Conservation (phyloP, 2,329 filamentous ascomycete genomes). For the Exophiala bonariae region DNA sequence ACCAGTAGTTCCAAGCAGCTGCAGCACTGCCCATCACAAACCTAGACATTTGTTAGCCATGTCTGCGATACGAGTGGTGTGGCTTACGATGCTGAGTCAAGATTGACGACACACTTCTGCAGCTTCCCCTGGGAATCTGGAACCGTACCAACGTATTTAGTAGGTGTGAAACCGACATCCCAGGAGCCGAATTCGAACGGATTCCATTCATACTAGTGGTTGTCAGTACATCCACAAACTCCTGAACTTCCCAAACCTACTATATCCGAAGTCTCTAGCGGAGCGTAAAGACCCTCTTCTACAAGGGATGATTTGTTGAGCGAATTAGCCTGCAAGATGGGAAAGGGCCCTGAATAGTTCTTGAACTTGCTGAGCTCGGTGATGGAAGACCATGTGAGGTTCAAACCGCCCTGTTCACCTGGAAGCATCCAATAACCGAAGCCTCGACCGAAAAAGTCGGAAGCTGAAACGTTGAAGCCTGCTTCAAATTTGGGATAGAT, state of each 20-base stretch:
- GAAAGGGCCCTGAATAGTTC: constrained; percentile 41
- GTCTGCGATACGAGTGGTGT: background rate
- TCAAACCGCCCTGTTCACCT: constrained; percentile 38
- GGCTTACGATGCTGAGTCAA: constrained; percentile 2
- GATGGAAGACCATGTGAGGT: constrained; percentile 36
- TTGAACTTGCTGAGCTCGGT: constrained; percentile 41
- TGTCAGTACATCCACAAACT: no score
- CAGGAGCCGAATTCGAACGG: constrained; percentile 20
- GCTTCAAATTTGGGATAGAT: constrained; percentile 37
- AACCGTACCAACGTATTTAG: constrained; percentile 10
- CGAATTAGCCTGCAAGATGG: constrained; percentile 43
- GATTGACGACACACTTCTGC: constrained; percentile 8
- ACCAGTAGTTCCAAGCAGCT: constrained; percentile 11
- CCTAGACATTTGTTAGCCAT: background rate
- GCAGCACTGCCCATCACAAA: constrained; percentile 8
- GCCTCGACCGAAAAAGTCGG: constrained; percentile 41
- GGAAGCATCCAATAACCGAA: constrained; percentile 41
- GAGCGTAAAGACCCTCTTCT: no score
- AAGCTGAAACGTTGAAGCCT: constrained; percentile 41
- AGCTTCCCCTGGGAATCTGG: constrained; percentile 5
- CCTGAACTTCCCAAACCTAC: no score
- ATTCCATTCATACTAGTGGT: background rate
- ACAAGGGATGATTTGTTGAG: constrained; percentile 11
- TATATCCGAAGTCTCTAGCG: no score
- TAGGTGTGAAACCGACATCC: constrained; percentile 17